Base-by-base conservation (phyloP, 2,329 filamentous ascomycete species). In the Coniochaeta pulveracea region DNA sequence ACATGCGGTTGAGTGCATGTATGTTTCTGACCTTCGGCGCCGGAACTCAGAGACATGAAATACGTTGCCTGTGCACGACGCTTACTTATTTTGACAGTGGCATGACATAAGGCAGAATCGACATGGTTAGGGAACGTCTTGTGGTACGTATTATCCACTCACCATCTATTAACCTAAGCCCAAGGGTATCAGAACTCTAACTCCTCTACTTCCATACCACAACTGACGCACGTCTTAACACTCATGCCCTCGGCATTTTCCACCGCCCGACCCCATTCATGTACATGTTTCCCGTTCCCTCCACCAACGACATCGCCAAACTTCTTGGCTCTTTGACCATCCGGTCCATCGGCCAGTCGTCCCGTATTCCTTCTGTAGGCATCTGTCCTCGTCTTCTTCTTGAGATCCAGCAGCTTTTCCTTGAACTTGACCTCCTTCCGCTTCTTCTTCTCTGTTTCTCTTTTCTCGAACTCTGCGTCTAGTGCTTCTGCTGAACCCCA, bases 391-490 rank as follows among this genome's bases (percentile, higher is more conserved):
- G 91, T 98, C 54, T 88, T 79, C 58, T 89, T 88, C 66, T 96
- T 98, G 41, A 98, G 54, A 34, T 96, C 88, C 5, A 82, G 67
- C 21, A 98, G 63, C 61, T 93, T 93, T 37, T 76, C 78, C 50
- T 84, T 85, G 58, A 96, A 96, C 55, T 94, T 93, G 47, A 78
- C 77, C 54, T 95, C 88, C 50, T 93, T 93, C 34, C 85, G 68
- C 30, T 69, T 72, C 60, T 93, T 94, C 57, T 85, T 86, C 35
- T 91, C 80, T 3, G 63, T 60, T 50, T 86, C 79, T 12, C 89
- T 71, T 40, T 73, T 73, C 54, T 82, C 84, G 47, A 91, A 96
- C 58, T 96, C 89, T 5, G 72, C 84, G 51, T 96, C 91, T 4
- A 96, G 61, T 0, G 79, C 82, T 49, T 91, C 86, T 0, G 83